phyloP scores from a whole-genome alignment of 306 rosid species.

The Prinsepia uniflora region DNA sequence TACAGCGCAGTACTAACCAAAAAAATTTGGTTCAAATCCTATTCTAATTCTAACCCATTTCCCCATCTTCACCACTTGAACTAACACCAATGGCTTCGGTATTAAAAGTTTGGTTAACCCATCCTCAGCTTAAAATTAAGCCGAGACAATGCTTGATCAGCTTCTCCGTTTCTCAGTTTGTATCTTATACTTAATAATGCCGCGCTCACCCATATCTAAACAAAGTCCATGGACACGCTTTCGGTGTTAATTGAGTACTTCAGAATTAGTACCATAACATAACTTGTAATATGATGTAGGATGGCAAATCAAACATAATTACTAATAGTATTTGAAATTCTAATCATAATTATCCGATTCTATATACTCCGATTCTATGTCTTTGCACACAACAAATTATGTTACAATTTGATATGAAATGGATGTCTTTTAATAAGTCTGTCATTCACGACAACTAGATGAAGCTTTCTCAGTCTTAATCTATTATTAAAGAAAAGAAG shows the following conservation, averaged over 20 bases:
- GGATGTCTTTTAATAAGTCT: neutral
- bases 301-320: too few species aligned
- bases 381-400: neutral
- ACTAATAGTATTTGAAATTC: neutral
- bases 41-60: too few species aligned
- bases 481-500: neutral
- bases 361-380: neutral
- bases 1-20: too few species aligned
- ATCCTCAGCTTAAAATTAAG: slow-evolving; percentile 5
- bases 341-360: too few species aligned
- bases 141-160: neutral
- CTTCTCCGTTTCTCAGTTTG: neutral
- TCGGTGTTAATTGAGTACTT: neutral
- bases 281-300: neutral
- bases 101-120: neutral
- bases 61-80: too few species aligned
- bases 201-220: neutral
- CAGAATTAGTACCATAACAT: neutral
- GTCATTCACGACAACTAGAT: neutral
- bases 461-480: neutral
- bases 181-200: neutral
- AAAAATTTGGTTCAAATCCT: too few species aligned
- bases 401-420: neutral
- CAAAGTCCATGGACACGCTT: neutral
- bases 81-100: neutral